Percentiles rank a stretch among this genome's conserved stretches.
These are phyloP conservation scores for Ustilago vetiveriae DNA, from an alignment of 1,284 basidiomycete species.

Conservation along the genomic window DNA sequence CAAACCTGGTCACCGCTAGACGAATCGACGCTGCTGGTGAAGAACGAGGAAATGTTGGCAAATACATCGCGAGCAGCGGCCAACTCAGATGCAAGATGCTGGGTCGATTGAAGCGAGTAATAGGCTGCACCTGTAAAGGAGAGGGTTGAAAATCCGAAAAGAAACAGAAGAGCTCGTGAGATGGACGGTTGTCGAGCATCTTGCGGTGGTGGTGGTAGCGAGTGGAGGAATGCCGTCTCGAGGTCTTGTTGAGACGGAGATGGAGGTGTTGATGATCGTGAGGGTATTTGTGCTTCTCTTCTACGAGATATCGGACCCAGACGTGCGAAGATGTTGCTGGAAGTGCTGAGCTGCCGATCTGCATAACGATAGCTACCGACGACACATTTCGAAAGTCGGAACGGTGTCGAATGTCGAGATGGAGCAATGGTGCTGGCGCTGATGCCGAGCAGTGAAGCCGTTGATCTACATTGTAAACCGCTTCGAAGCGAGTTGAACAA, in stretches of 20 bases:
- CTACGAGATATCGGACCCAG: conserved; percentile 1
- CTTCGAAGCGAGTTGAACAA: conserved; percentile 4
- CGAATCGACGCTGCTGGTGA: conserved; percentile 1
- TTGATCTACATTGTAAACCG: neutral
- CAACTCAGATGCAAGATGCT: conserved; percentile 15
- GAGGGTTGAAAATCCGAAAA: conserved; percentile 28
- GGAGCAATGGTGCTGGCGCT: neutral
- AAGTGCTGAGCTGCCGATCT: too few species aligned
- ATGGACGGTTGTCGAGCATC: conserved; percentile 20
- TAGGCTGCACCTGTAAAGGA: conserved; percentile 27
- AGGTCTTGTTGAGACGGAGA: neutral
- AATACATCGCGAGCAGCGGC: conserved; percentile 21
- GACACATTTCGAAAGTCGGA: neutral
- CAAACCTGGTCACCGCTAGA: conserved; percentile 1
- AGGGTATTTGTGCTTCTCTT: neutral
- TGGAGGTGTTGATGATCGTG: neutral
- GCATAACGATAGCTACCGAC: too few species aligned
- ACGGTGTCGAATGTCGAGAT: neutral
- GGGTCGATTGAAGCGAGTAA: conserved; percentile 29
- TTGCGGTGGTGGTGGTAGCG: neutral
- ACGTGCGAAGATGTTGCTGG: neutral
- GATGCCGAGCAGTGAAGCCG: neutral
- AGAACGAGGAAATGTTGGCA: conserved; percentile 31
- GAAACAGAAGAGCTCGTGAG: conserved; percentile 20
- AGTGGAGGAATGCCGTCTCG: conserved; percentile 1